Conservation (phyloP, 371 early-diverging fungal species). For the Mycotypha africana region DNA sequence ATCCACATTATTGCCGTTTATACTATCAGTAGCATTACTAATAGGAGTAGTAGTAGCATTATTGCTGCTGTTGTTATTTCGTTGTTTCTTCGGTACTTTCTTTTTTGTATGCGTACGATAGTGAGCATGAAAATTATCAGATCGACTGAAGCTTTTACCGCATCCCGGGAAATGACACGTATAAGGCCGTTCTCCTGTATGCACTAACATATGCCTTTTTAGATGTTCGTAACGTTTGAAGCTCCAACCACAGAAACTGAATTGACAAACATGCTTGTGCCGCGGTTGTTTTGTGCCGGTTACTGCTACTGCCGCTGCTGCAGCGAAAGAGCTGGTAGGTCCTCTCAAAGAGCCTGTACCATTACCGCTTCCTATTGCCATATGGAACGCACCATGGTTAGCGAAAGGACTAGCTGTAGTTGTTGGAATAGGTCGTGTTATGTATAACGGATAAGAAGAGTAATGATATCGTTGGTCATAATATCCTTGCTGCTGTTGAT, state of each 20-base stretch:
- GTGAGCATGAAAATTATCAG: slow-evolving; percentile 66
- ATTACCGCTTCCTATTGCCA: too few species aligned
- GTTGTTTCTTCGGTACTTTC: slow-evolving; percentile 1
- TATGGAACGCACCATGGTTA: too few species aligned
- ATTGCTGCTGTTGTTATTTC: neutral
- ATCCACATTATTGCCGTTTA: too few species aligned
- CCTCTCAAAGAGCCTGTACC: too few species aligned
- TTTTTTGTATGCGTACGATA: slow-evolving; percentile 47
- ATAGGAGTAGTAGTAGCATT: neutral
- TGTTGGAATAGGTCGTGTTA: too few species aligned
- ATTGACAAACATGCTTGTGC: slow-evolving; percentile 51
- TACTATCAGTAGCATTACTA: neutral
- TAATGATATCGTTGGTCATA: too few species aligned
- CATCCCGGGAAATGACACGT: slow-evolving; percentile 60
- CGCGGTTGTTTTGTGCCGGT: neutral
- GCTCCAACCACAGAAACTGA: slow-evolving; percentile 51
- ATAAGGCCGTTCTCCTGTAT: slow-evolving; percentile 59
- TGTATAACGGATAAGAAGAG: too few species aligned
- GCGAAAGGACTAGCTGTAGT: too few species aligned
- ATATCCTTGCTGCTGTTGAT: too few species aligned
- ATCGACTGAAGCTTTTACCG: slow-evolving; percentile 65
- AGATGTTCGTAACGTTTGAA: slow-evolving; percentile 82
- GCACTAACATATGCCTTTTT: slow-evolving; percentile 73
- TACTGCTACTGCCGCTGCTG: neutral
- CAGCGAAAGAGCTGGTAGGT: neutral